Evolutionary conservation across 2,329 filamentous ascomycete genomes (phyloP), one percentile per base, ranked within the genome.

Genomic region (Trichoderma pleuroti): DNA sequence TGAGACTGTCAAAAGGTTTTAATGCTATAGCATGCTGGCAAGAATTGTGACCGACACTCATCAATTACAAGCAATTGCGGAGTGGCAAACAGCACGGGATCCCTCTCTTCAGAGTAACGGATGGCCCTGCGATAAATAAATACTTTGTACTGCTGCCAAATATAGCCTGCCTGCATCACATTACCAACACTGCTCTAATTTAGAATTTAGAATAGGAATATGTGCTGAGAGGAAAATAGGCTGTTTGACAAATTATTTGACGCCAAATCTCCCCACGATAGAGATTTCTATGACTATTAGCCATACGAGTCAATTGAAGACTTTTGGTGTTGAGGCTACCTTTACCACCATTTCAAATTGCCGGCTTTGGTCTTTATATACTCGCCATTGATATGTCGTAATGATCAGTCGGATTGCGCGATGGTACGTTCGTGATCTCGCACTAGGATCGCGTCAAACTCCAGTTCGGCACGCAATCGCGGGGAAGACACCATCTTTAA

Each of bases 391-490:
- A 21, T 21, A 60, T 68, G 42, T 69, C 66, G 66, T 62, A 18
- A 66, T 68, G 65, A 21, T 24, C 57, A 18, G 16, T 28, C 12
- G 16, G 39, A 69, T 68, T 59, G 54, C 65, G 65, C 65, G 36
- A 68, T 68, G 36, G 16, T 69, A 24, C 21, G 39, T 62, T 69
- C 57, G 57, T 56, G 46, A 69, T 69, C 32, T n/a, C 52, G 46
- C 16, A 32, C 56, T 54, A 36, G 24, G 24, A 69, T 69, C 66
- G 59, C 66, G 66, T 69, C 66, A 69, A 69, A 62, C 42, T 36
- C 7, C 66, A 39, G 28, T 39, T 54, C 66, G 66, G 66, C 66
- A 69, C 66, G 66, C 66, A 69, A 69, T 69, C 56, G 66, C 66
- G 66, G 66, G 66, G 66, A 61, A 69, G 54, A 68, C 54, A 60